Evolutionary conservation across 257 asterid species (phyloP), one percentile per base, ranked within the genome.

Genomic region (Penstemon newberryi): DNA sequence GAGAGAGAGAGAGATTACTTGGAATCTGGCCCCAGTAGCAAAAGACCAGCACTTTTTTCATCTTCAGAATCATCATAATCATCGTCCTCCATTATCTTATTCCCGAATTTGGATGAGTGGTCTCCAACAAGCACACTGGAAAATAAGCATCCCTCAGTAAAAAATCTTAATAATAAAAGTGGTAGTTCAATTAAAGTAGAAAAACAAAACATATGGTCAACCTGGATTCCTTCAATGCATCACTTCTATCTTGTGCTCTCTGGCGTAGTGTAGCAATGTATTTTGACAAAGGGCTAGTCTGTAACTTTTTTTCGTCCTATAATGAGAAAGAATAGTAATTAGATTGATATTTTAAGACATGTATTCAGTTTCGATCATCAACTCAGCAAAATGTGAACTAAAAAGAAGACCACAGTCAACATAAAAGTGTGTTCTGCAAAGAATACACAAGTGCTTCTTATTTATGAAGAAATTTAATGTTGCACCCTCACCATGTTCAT

Each of bases 141-240:
- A 60, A 68, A 56, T 0, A 56, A 41, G 47, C 33, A 70, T 55
- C 18, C 33, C 63, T 52, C 63, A 53, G 60, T 65, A 46, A 69
- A 10, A 43, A 39, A 18, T 33, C 49, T 42, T 40, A 38, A 51
- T 15, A 39, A 51, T 5, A 59, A 56, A 12, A 43, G 9, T 25
- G 43, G n/a, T 15, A 45, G n/a, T 56, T 43, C 49, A 13, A 11
- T 42, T 19, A 38, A 52, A 66, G 13, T 3, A 60, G 40, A 1
- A 37, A 44, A 13, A 72, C 2, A 56, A 13, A 63, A 46, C 40
- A 54, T 8, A 33, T 70, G 46, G 61, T 59, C 58, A 72, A 92
- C 98, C 96, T 90, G 74, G 96, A 79, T 77, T 80, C 89, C 74
- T 41, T 82, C 71, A 93, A 55, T 44, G 95, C 84, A n/a, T 79